phyloP scores from a whole-genome alignment of 1,139 yeast species.

The Yamadazyma oceani region DNA sequence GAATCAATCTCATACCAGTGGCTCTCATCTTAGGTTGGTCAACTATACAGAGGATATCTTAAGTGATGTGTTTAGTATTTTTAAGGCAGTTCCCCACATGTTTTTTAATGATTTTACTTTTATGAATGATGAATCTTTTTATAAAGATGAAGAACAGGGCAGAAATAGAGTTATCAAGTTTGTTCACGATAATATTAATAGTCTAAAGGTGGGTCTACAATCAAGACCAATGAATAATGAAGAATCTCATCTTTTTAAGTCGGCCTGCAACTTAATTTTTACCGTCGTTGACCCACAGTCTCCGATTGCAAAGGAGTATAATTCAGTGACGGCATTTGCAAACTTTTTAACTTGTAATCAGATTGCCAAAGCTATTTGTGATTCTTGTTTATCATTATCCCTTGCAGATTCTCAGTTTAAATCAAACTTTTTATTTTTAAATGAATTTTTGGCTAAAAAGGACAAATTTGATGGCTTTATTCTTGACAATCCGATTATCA shows the following conservation, averaged over 20 bases:
- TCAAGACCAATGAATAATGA: constrained; percentile 19
- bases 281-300: constrained; percentile 26
- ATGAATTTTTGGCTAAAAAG: constrained; percentile 24
- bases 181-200: constrained; percentile 29
- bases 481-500: constrained; percentile 23
- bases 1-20: constrained; percentile 1
- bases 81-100: constrained; percentile 33
- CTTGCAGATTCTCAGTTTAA: constrained; percentile 41
- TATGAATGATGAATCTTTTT: constrained; percentile 21
- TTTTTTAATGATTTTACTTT: constrained; percentile 33
- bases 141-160: constrained; percentile 13
- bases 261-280: constrained; percentile 38
- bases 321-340: constrained; percentile 24
- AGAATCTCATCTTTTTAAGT: constrained; percentile 28
- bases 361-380: constrained; percentile 37
- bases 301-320: constrained; percentile 20
- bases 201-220: constrained; percentile 36
- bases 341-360: constrained; percentile 33
- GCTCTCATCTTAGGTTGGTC: constrained; percentile 5
- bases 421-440: constrained; percentile 37
- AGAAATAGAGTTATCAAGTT: constrained; percentile 21
- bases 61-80: constrained; percentile 37
- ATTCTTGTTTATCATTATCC: constrained; percentile 35
- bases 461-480: constrained; percentile 23
- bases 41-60: constrained; percentile 31